These are phyloP conservation scores for Asparagopsis taxiformis DNA, from an alignment of 31 red algal species.

Conservation along the genomic window DNA sequence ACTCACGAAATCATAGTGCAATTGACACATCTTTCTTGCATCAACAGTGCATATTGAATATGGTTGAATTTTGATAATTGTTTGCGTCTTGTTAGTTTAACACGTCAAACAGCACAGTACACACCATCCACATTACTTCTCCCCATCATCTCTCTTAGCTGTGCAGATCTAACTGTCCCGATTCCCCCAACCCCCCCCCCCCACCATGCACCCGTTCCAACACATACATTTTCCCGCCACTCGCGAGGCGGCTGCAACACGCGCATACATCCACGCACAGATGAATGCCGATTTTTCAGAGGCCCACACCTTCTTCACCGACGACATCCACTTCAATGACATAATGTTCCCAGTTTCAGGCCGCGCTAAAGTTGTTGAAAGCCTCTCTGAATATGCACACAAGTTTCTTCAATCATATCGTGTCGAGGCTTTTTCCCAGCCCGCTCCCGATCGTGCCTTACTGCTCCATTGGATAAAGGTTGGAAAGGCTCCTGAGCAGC, in stretches of 20 bases:
- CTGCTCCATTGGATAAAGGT: not conserved
- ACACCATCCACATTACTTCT: no score
- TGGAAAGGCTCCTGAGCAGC: not conserved
- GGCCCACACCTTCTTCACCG: not conserved
- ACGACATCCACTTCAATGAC: constrained; percentile 1
- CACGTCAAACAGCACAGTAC: no score
- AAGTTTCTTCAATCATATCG: not conserved
- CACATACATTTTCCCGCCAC: no score
- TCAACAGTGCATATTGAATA: no score
- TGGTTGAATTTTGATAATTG: no score
- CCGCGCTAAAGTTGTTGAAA: not conserved
- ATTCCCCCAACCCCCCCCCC: no score
- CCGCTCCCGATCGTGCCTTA: not conserved
- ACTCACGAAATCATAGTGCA: no score
- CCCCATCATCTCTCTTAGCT: no score
- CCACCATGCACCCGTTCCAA: no score
- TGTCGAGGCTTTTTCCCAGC: not conserved
- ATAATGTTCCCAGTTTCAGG: not conserved
- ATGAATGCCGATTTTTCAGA: not conserved
- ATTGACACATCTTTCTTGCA: no score
- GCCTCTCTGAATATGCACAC: not conserved
- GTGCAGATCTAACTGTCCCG: no score
- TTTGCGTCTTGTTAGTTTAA: no score
- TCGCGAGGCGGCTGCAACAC: not conserved
- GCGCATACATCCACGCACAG: not conserved